phyloP scores from a whole-genome alignment of 768 basidiomycete species.

The Amanita subjunquillea region DNA sequence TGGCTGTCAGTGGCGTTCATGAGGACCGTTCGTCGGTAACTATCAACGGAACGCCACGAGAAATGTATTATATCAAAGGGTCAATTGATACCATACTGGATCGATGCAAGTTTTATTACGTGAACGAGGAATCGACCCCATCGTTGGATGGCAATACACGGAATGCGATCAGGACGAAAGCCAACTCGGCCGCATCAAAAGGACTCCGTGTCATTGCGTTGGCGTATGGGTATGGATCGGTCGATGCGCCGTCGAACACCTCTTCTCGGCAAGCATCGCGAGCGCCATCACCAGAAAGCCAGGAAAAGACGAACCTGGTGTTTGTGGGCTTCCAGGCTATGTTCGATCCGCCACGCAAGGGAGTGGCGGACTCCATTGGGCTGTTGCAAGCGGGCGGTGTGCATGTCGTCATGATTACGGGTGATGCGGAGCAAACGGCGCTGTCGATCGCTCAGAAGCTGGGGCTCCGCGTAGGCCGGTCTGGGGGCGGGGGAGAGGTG shows the following conservation, averaged over 20 bases:
- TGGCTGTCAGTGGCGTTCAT: slow-evolving; percentile 80
- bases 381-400: slow-evolving; percentile 79
- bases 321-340: slow-evolving; percentile 94
- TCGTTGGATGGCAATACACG: slow-evolving; percentile 60
- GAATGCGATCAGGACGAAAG: slow-evolving; percentile 58
- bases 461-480: slow-evolving; percentile 67
- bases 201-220: slow-evolving; percentile 87
- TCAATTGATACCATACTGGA: slow-evolving; percentile 83
- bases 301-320: slow-evolving; percentile 49
- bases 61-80: slow-evolving; percentile 88
- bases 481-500: slow-evolving; percentile 32
- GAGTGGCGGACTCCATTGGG: slow-evolving; percentile 83
- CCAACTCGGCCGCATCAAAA: slow-evolving; percentile 57
- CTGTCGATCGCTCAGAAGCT: slow-evolving; percentile 80
- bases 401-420: slow-evolving; percentile 98
- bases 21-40: slow-evolving; percentile 19
- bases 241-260: slow-evolving; percentile 24
- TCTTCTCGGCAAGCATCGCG: slow-evolving; percentile 20
- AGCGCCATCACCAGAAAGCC: slow-evolving; percentile 15
- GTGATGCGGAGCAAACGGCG: slow-evolving; percentile 88
- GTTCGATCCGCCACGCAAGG: slow-evolving; percentile 89
- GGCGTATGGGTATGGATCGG: slow-evolving; percentile 74
- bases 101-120: slow-evolving; percentile 82
- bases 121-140: slow-evolving; percentile 84
- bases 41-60: slow-evolving; percentile 32